Evolutionary conservation across 306 rosid genomes (phyloP).

Genomic region (Trifolium fragiferum): DNA sequence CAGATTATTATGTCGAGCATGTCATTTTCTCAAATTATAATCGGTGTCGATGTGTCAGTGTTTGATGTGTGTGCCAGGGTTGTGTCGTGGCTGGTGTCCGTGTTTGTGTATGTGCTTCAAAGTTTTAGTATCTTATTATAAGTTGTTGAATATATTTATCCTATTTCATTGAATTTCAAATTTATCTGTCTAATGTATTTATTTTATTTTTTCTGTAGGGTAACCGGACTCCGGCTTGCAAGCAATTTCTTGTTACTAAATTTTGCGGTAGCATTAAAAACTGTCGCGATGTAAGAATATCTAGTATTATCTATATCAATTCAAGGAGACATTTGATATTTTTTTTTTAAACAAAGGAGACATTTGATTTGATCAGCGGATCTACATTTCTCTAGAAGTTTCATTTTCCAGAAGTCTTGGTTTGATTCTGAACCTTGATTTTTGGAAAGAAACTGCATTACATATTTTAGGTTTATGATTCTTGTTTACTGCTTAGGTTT

Average conservation of each 20-base stretch:
- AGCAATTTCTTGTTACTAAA: constrained; percentile 10
- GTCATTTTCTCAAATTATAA: too few relatives aligned
- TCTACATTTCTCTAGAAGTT: constrained; percentile 23
- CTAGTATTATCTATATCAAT: constrained; percentile 17
- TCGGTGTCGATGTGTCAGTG: too few relatives aligned
- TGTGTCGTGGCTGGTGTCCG: too few relatives aligned
- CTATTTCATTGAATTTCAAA: constrained; percentile 6
- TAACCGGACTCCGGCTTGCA: constrained; percentile 35
- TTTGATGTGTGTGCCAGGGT: too few relatives aligned
- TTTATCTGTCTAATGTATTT: constrained; percentile 41
- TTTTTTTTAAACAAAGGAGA: constrained; percentile 15
- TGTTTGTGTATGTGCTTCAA: too few relatives aligned
- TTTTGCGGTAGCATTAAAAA: constrained; percentile 6
- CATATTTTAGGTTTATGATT: constrained; percentile 31
- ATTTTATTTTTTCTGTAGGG: constrained; percentile 54
- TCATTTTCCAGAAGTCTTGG: constrained; percentile 34
- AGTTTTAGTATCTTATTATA: background rate
- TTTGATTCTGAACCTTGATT: constrained; percentile 36
- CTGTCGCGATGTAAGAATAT: constrained; percentile 15
- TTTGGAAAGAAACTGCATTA: constrained; percentile 33
- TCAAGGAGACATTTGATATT: constrained; percentile 42
- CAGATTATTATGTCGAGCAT: too few relatives aligned
- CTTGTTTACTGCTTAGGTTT: constrained; percentile 35
- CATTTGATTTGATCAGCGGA: constrained; percentile 37
- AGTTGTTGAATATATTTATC: background rate